These are phyloP conservation scores for Volutella citrinella DNA, from an alignment of 2,329 filamentous ascomycete species.

Conservation along the genomic window DNA sequence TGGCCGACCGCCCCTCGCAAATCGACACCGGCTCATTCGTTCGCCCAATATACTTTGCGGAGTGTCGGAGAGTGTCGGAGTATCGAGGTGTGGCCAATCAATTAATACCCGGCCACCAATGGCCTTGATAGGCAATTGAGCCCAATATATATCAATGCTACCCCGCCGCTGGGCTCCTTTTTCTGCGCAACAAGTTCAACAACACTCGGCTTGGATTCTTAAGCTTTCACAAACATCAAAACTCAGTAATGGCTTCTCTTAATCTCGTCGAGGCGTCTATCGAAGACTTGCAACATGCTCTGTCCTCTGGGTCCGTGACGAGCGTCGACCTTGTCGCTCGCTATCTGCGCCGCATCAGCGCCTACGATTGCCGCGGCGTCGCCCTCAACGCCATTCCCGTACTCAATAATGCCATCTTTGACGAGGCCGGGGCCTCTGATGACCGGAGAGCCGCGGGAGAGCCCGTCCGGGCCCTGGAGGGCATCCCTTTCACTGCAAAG, in stretches of 20 bases:
- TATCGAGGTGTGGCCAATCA: too few relatives aligned
- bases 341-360: constrained; percentile 22
- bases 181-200: too few relatives aligned
- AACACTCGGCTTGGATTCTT: too few relatives aligned
- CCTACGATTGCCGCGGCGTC: constrained; percentile 20
- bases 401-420: constrained; percentile 23
- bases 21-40: too few relatives aligned
- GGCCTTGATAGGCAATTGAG: too few relatives aligned
- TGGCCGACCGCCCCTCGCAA: too few relatives aligned
- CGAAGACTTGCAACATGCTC: constrained; percentile 20
- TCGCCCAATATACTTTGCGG: too few relatives aligned
- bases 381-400: constrained; percentile 25
- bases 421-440: constrained; percentile 25
- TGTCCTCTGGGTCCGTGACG: constrained; percentile 16
- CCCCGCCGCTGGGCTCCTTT: too few relatives aligned
- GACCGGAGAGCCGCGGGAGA: constrained; percentile 14
- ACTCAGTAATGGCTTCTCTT: constrained; percentile 8
- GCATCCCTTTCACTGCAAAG: constrained; percentile 56
- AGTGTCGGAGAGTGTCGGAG: too few relatives aligned
- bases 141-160: too few relatives aligned
- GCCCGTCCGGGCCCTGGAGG: constrained; percentile 37
- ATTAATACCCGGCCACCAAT: too few relatives aligned
- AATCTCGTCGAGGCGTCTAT: constrained; percentile 25
- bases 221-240: too few relatives aligned
- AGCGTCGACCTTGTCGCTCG: constrained; percentile 25